A percentile compares a stretch with the other conserved stretches of the same genome.
phyloP scores from a whole-genome alignment of 179 eudicot genomes.

The Gypsophila paniculata region DNA sequence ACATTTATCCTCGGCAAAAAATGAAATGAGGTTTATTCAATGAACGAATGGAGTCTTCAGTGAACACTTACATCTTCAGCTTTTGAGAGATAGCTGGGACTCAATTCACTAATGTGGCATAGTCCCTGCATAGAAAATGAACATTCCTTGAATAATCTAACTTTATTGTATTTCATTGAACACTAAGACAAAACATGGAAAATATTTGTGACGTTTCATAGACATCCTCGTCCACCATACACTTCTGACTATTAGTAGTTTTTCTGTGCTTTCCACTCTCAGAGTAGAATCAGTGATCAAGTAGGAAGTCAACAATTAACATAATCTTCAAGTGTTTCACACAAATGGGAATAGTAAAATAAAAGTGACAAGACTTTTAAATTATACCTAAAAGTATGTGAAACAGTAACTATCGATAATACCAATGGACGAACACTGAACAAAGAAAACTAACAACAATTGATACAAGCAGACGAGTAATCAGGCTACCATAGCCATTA shows the following conservation, averaged over 20 bases:
- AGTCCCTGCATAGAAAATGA: slow-evolving; percentile 65
- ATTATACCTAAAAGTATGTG: not conserved
- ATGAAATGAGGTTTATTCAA: not conserved
- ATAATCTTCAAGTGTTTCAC: not conserved
- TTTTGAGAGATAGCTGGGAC: slow-evolving; percentile 73
- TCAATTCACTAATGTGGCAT: slow-evolving; percentile 96
- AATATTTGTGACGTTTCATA: too few species aligned
- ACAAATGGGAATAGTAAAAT: not conserved
- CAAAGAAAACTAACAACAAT: not conserved
- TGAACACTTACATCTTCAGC: slow-evolving; percentile 79
- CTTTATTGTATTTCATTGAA: not conserved
- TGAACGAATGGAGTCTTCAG: not conserved
- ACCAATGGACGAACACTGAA: slow-evolving; percentile 2
- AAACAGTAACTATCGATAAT: not conserved
- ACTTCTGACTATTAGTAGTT: too few species aligned
- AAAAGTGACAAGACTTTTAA: not conserved
- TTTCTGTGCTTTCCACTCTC: not conserved
- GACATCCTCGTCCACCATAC: too few species aligned
- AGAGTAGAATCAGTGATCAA: not conserved
- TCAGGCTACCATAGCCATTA: not conserved
- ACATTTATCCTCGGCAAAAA: not conserved
- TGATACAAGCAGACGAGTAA: not conserved
- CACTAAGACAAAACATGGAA: not conserved
- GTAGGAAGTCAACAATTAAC: not conserved
- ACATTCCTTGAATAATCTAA: slow-evolving; percentile 6